phyloP scores from a whole-genome alignment of 2,329 filamentous ascomycete species.

The Fulvia fulva region DNA sequence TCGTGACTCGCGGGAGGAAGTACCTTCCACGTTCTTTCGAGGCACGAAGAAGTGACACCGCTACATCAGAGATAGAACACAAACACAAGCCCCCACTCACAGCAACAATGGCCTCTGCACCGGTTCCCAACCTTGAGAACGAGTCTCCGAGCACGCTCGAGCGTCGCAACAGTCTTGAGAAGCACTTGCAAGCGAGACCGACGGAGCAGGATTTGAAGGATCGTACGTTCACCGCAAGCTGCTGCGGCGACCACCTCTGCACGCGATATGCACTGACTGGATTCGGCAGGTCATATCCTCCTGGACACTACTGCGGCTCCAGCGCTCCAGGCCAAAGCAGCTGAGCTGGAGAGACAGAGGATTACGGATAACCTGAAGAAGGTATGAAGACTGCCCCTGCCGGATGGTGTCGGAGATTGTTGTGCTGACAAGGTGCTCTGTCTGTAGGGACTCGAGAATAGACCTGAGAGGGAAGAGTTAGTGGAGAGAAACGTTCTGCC shows the following conservation, averaged over 20 bases:
- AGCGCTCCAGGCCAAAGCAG: slow-evolving; percentile 59
- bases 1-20: neutral
- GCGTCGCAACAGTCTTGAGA: slow-evolving; percentile 20
- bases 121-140: slow-evolving; percentile 12
- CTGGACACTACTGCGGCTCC: slow-evolving; percentile 65
- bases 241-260: neutral
- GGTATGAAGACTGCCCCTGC: slow-evolving; percentile 18
- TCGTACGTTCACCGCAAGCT: slow-evolving; percentile 1
- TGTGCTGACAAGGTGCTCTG: neutral
- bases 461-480: slow-evolving; percentile 68
- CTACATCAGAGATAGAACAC: neutral
- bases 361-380: slow-evolving; percentile 62
- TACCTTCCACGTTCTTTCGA: neutral
- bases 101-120: slow-evolving; percentile 10
- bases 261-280: neutral
- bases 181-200: slow-evolving; percentile 43
- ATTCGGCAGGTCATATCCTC: slow-evolving; percentile 52
- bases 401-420: neutral
- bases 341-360: slow-evolving; percentile 62
- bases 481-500: slow-evolving; percentile 87
- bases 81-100: neutral
- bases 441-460: slow-evolving; percentile 52
- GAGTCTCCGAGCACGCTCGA: slow-evolving; percentile 15
- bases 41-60: neutral
- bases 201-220: slow-evolving; percentile 62